phyloP scores from a whole-genome alignment of 768 basidiomycete genomes.

The Trametes gibbosa region DNA sequence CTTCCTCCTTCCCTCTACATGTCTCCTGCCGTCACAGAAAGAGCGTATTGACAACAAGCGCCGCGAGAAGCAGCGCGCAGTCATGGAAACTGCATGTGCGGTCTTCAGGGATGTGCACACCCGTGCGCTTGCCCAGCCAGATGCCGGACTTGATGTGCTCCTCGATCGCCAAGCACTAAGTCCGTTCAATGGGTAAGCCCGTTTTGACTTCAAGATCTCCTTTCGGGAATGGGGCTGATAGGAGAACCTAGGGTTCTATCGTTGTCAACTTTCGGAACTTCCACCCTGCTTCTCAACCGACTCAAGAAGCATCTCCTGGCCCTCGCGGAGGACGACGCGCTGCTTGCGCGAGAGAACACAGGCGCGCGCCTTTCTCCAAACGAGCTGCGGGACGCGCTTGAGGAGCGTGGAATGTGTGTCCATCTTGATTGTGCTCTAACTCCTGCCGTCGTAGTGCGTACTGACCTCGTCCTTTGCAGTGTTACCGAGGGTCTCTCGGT shows the following conservation, averaged over 20 bases:
- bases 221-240: neutral
- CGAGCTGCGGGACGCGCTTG: slow-evolving; percentile 63
- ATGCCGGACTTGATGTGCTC: slow-evolving; percentile 34
- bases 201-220: slow-evolving; percentile 9
- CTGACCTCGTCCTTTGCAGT: slow-evolving; percentile 21
- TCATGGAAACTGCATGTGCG: slow-evolving; percentile 19
- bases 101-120: slow-evolving; percentile 23
- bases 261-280: slow-evolving; percentile 38
- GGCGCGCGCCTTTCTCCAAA: slow-evolving; percentile 44
- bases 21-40: slow-evolving; percentile 78
- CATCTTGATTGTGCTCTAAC: neutral
- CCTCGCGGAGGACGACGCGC: slow-evolving; percentile 59
- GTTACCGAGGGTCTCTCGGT: slow-evolving; percentile 38
- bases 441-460: too few relatives aligned
- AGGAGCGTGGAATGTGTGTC: slow-evolving; percentile 77
- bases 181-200: slow-evolving; percentile 57
- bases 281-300: slow-evolving; percentile 32
- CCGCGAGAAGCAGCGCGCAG: slow-evolving; percentile 39
- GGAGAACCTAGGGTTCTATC: slow-evolving; percentile 33
- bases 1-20: slow-evolving; percentile 81
- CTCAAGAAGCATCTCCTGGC: slow-evolving; percentile 37
- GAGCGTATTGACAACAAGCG: slow-evolving; percentile 58
- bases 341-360: slow-evolving; percentile 51
- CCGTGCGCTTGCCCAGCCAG: slow-evolving; percentile 24
- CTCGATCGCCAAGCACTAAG: slow-evolving; percentile 29